Conservation (phyloP, 1,284 basidiomycete species). For the Lentinus polychrous region DNA sequence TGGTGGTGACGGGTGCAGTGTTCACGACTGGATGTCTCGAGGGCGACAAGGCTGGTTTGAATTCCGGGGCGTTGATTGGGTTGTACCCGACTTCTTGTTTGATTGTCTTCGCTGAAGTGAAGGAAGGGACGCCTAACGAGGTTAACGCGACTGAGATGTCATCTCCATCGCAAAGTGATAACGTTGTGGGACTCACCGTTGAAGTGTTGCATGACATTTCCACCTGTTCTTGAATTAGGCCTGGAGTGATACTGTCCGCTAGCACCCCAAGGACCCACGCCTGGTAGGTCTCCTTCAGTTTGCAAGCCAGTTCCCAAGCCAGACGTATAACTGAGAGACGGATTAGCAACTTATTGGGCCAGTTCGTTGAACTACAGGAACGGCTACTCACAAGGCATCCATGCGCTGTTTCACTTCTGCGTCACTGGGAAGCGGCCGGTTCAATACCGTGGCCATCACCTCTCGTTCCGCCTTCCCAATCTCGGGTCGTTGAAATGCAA, state of each 20-base stretch:
- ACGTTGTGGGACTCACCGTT: slow-evolving; percentile 10
- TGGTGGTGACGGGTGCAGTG: not conserved
- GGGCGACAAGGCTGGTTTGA: not conserved
- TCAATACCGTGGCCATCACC: slow-evolving; percentile 9
- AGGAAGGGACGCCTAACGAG: not conserved
- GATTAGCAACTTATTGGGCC: not conserved
- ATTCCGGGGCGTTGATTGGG: not conserved
- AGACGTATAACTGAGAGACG: not conserved
- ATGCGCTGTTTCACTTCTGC: slow-evolving; percentile 1
- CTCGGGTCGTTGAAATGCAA: slow-evolving; percentile 1
- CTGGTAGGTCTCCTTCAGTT: too few relatives aligned
- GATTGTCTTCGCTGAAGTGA: not conserved
- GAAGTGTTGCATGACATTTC: slow-evolving; percentile 3
- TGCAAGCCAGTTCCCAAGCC: not conserved
- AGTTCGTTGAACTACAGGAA: not conserved
- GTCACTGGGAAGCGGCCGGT: slow-evolving; percentile 6
- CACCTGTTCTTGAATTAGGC: too few relatives aligned
- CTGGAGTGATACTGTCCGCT: not conserved
- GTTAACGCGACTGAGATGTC: slow-evolving; percentile 3
- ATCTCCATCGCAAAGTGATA: not conserved
- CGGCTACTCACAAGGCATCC: slow-evolving; percentile 4
- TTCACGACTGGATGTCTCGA: not conserved
- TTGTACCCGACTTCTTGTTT: not conserved
- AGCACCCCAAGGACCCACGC: not conserved
- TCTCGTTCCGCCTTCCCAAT: not conserved